These are phyloP conservation scores for Nannochloropsis salina DNA, from an alignment of 108 stramenopile genomes.

Conservation along the genomic window DNA sequence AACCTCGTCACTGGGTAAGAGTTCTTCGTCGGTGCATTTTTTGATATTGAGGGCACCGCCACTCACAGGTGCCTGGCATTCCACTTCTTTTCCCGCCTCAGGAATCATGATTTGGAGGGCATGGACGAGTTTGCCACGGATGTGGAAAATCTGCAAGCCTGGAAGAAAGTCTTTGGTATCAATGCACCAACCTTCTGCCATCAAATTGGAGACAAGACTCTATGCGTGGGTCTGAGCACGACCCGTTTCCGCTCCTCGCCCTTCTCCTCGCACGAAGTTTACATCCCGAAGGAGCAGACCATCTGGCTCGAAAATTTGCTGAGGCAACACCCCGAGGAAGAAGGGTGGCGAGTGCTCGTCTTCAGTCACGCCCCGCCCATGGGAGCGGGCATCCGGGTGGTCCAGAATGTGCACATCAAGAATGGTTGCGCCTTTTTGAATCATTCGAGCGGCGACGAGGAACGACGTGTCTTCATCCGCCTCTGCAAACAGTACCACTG, in stretches of 20 bases:
- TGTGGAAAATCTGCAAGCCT: constrained; percentile 68
- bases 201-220: constrained; percentile 73
- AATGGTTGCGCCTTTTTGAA: constrained; percentile 50
- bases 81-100: not conserved
- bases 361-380: constrained; percentile 88
- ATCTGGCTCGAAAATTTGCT: constrained; percentile 77
- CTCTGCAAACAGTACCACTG: constrained; percentile 65
- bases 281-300: constrained; percentile 74
- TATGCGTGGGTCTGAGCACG: constrained; percentile 74
- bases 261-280: constrained; percentile 83
- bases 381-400: constrained; percentile 72
- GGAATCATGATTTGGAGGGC: constrained; percentile 82
- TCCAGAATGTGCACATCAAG: constrained; percentile 58
- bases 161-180: constrained; percentile 60
- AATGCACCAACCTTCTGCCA: constrained; percentile 68
- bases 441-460: constrained; percentile 38
- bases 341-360: constrained; percentile 86
- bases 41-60: not conserved
- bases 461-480: constrained; percentile 61
- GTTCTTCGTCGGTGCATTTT: not conserved
- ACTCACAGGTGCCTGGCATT: not conserved
- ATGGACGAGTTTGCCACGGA: constrained; percentile 84
- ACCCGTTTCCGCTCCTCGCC: constrained; percentile 75
- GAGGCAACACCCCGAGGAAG: constrained; percentile 61
- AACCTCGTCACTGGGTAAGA: constrained; percentile 47